Conservation (phyloP, 495 filamentous ascomycete species). For the Glutinoglossum americanum region DNA sequence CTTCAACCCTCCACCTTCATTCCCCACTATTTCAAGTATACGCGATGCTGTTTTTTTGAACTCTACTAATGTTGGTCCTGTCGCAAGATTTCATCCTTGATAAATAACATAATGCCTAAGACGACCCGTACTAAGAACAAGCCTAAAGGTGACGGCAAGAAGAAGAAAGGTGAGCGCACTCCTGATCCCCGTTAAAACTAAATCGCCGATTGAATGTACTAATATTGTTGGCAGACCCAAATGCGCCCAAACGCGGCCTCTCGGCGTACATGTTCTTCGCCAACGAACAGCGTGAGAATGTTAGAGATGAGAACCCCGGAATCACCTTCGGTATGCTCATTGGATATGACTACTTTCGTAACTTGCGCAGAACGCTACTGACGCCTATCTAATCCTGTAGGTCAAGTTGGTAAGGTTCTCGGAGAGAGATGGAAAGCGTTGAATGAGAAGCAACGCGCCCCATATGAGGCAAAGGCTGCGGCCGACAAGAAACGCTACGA, state of each 20-base stretch:
- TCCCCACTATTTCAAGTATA: background rate
- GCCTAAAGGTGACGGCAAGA: conserved; percentile 29
- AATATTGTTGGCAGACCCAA: conserved; percentile 46
- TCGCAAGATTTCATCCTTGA: background rate
- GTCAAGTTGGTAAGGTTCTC: conserved; percentile 91
- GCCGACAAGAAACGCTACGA: conserved; percentile 98
- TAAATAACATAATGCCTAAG: conserved; percentile 39
- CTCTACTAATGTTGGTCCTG: background rate
- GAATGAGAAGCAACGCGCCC: conserved; percentile 64
- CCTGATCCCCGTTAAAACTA: conserved; percentile 3
- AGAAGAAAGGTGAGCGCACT: conserved; percentile 57
- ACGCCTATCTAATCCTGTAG: conserved; percentile 22
- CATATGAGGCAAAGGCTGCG: conserved; percentile 89
- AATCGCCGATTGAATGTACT: conserved; percentile 1
- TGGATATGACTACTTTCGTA: background rate
- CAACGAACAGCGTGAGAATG: conserved; percentile 95
- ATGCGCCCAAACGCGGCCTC: conserved; percentile 95
- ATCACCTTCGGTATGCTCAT: conserved; percentile 69
- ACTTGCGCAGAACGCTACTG: background rate
- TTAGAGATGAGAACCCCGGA: conserved; percentile 93
- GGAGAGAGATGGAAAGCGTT: conserved; percentile 97
- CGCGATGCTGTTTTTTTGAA: background rate
- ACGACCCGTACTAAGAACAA: conserved; percentile 23
- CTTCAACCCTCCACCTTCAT: background rate
- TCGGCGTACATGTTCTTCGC: conserved; percentile 99